Evolutionary conservation across 257 asterid species (phyloP).

Genomic region (Jacaranda copaia): DNA sequence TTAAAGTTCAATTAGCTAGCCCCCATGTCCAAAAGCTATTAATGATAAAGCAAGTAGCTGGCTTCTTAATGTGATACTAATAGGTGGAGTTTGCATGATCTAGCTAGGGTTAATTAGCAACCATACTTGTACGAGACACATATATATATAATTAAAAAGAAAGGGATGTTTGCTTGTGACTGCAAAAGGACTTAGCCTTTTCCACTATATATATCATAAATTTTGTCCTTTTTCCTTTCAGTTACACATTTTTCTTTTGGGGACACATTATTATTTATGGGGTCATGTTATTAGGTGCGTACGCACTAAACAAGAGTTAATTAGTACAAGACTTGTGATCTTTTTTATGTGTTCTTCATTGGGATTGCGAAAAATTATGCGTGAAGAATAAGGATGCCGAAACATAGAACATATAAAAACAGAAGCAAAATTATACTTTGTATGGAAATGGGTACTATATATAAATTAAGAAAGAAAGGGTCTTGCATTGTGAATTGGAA

Average conservation of each 20-base stretch:
- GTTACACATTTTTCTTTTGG: neutral
- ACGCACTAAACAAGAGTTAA: slow-evolving; percentile 31
- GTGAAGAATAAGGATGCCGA: slow-evolving; percentile 55
- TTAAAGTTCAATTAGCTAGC: no score
- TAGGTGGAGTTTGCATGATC: slow-evolving; percentile 28
- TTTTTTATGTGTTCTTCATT: slow-evolving; percentile 34
- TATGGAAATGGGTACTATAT: neutral
- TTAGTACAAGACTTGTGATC: neutral
- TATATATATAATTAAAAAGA: slow-evolving; percentile 29
- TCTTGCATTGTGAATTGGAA: slow-evolving; percentile 58
- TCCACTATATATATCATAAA: neutral
- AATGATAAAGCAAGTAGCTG: slow-evolving; percentile 15
- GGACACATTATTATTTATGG: neutral
- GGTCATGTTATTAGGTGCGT: slow-evolving; percentile 38
- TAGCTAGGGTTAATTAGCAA: slow-evolving; percentile 28
- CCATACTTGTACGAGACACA: slow-evolving; percentile 27
- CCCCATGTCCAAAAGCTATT: neutral
- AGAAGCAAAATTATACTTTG: neutral
- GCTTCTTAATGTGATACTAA: slow-evolving; percentile 10
- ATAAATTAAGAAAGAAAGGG: neutral
- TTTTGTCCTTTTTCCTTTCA: neutral
- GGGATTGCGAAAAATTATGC: slow-evolving; percentile 60
- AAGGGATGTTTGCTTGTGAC: slow-evolving; percentile 64
- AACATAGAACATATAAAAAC: slow-evolving; percentile 30
- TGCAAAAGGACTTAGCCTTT: slow-evolving; percentile 48